phyloP scores from a whole-genome alignment of 1,284 basidiomycete species.

The Cutaneotrichosporon arboriforme region DNA sequence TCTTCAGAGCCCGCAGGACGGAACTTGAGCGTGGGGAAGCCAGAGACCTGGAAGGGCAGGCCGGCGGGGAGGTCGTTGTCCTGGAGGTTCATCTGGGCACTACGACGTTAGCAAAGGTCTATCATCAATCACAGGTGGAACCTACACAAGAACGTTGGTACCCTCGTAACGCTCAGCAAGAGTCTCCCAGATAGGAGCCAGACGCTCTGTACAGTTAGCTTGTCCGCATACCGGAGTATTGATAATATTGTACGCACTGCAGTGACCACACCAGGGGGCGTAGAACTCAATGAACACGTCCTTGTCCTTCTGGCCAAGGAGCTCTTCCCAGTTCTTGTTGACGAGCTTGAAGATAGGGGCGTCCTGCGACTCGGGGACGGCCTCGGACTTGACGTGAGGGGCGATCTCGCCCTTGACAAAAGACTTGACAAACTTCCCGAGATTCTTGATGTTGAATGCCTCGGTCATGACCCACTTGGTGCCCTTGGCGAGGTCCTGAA shows the following conservation, averaged over 20 bases:
- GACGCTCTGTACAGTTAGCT: slow-evolving; percentile 49
- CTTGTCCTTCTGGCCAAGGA: slow-evolving; percentile 80
- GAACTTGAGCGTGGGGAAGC: slow-evolving; percentile 96
- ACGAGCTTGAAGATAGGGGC: slow-evolving; percentile 81
- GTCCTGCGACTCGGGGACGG: slow-evolving; percentile 76
- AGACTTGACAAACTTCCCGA: slow-evolving; percentile 63
- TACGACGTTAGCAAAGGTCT: slow-evolving; percentile 40
- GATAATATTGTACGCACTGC: slow-evolving; percentile 29
- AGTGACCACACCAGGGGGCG: slow-evolving; percentile 75
- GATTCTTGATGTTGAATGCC: slow-evolving; percentile 48
- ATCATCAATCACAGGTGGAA: slow-evolving; percentile 14
- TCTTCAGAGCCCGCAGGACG: slow-evolving; percentile 78
- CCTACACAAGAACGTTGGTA: slow-evolving; percentile 77
- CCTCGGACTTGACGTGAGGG: slow-evolving; percentile 85
- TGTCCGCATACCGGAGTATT: too few species aligned
- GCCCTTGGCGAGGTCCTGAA: slow-evolving; percentile 78
- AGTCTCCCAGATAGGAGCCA: slow-evolving; percentile 89
- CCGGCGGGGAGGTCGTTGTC: slow-evolving; percentile 92
- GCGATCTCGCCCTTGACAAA: slow-evolving; percentile 66
- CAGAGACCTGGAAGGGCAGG: slow-evolving; percentile 71
- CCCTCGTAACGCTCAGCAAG: slow-evolving; percentile 82
- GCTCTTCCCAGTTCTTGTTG: slow-evolving; percentile 80
- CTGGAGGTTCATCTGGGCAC: slow-evolving; percentile 92
- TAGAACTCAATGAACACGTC: slow-evolving; percentile 98
- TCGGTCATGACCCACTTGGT: slow-evolving; percentile 82